Evolutionary conservation across 2,329 filamentous ascomycete species (phyloP), one percentile per base, ranked within the genome.

Genomic region (Pestalotiopsis fici): DNA sequence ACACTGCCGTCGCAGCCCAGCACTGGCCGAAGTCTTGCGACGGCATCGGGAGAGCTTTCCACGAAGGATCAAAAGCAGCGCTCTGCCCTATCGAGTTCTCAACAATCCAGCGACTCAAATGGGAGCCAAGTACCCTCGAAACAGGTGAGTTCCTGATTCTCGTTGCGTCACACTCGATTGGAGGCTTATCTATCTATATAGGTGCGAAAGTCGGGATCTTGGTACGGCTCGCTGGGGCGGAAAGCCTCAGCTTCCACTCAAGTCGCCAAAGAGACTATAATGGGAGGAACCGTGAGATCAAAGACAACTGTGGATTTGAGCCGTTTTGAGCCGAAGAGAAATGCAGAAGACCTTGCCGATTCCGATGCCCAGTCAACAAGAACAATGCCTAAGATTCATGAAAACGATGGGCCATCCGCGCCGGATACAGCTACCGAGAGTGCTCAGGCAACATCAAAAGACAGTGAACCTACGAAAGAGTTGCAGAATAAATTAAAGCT

Each of bases 211-310:
- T 78, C 83, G 9, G 81, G 81, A 60, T 90, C 87, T 75, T 91
- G 88, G 88, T 90, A 90, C 75, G 87, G 87, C 65, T 87, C 88
- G 87, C 85, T 87, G 21, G 81, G 85, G 35, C 90, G 90, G 73
- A 66, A 66, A 50, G 86, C 88, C 6, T 79, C 82, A 18, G 83
- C 88, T 31, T 90, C 88, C 9, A 90, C 86, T 5, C 86, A 88
- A 64, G 80, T 91, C 57, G 87, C 87, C 3, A 83, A 83, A 70
- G 88, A 91, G 75, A 88, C 85, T 13, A 90, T 91, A 31, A 78
- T 87, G 59, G 88, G 87, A 35, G 87, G 84, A 60, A 88, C 85
- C 2, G 77, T 84, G 60, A 83, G 82, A 67, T 79, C 85, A 1
- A 79, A 74, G n/a, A 79, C 79, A 9, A 72, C 80, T 1, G 78